A percentile compares a stretch with the other conserved stretches of the same genome.
Conservation (phyloP, 345 rosid species). For the Mercurialis annua region DNA sequence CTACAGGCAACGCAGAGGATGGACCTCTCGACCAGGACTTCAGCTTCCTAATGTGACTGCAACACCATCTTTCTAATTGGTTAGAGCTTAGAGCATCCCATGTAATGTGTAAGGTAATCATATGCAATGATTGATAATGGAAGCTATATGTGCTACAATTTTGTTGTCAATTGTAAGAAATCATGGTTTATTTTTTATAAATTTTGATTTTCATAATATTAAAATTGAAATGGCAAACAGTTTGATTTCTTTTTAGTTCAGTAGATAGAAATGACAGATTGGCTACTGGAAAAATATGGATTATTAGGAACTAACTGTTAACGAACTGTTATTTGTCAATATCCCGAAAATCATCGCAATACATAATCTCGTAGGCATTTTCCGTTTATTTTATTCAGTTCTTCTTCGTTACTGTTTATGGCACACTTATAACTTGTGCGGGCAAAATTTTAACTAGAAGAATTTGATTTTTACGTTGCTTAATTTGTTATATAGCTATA, state of each 20-base stretch:
- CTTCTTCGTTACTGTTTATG: too few relatives aligned
- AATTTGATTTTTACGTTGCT: too few relatives aligned
- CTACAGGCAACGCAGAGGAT: constrained; percentile 65
- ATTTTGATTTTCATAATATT: background rate
- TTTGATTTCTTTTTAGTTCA: background rate
- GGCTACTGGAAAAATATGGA: too few relatives aligned
- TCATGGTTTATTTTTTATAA: background rate
- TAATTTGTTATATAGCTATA: too few relatives aligned
- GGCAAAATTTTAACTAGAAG: too few relatives aligned
- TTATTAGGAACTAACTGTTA: too few relatives aligned
- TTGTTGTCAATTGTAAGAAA: background rate
- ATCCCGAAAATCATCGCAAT: too few relatives aligned
- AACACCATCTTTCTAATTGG: constrained; percentile 15
- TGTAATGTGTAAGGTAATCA: background rate
- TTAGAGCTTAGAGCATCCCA: background rate
- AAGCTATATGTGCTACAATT: constrained; percentile 6
- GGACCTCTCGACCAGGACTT: constrained; percentile 71
- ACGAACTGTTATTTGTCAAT: too few relatives aligned
- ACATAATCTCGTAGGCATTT: too few relatives aligned
- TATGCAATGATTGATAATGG: background rate
- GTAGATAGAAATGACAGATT: too few relatives aligned
- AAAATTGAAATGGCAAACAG: background rate
- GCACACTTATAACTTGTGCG: too few relatives aligned
- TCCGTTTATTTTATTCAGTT: too few relatives aligned
- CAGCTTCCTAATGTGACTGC: constrained; percentile 37